Conservation (phyloP, 2,329 filamentous ascomycete species). For the Ustulina deusta region DNA sequence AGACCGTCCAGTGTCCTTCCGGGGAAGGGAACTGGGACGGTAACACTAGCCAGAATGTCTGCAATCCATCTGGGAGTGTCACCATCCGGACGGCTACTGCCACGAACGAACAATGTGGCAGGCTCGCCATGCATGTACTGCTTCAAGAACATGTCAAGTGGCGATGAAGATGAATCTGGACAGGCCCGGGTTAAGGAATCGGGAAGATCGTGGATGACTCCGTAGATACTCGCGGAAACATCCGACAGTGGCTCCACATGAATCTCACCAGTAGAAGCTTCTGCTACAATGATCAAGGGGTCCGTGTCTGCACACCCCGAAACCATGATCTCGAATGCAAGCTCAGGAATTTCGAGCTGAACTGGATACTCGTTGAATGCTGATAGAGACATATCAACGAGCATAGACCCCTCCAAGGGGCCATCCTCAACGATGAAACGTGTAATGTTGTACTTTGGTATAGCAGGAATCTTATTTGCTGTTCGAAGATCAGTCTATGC, state of each 20-base stretch:
- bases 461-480: constrained; percentile 77
- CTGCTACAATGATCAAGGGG: constrained; percentile 81
- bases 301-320: constrained; percentile 81
- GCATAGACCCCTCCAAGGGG: constrained; percentile 73
- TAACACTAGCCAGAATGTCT: constrained; percentile 83
- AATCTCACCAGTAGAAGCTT: constrained; percentile 76
- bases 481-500: constrained; percentile 55
- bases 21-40: constrained; percentile 85
- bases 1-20: constrained; percentile 84
- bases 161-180: constrained; percentile 81
- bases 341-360: constrained; percentile 78
- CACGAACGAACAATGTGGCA: constrained; percentile 85
- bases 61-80: constrained; percentile 85
- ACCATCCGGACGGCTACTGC: constrained; percentile 73
- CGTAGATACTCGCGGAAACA: constrained; percentile 76
- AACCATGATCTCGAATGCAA: constrained; percentile 87
- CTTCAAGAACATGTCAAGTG: constrained; percentile 83
- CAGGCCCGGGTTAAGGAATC: constrained; percentile 78
- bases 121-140: constrained; percentile 85
- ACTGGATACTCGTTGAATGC: constrained; percentile 84
- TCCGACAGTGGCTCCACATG: constrained; percentile 75
- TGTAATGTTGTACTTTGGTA: constrained; percentile 86
- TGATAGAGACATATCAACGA: constrained; percentile 79
- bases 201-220: constrained; percentile 79
- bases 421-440: constrained; percentile 82